phyloP scores from a whole-genome alignment of 176 grass and related monocot species.

The Thalia dealbata region DNA sequence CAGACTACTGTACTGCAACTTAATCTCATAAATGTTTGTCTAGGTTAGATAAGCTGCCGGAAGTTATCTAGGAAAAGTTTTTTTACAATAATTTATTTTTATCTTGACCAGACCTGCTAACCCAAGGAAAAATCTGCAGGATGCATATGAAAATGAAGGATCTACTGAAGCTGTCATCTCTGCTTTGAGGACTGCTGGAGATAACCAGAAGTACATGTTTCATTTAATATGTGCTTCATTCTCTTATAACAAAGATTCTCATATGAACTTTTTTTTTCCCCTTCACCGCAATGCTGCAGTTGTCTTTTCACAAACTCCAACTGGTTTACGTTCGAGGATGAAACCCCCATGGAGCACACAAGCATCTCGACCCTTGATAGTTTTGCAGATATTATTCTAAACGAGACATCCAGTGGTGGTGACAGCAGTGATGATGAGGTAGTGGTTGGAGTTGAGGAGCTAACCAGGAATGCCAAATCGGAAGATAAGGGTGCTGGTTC shows the following conservation, averaged over 20 bases:
- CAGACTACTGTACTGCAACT: neutral
- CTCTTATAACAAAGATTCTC: neutral
- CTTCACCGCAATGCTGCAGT: neutral
- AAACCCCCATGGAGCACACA: neutral
- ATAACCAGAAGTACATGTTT: slow-evolving; percentile 14
- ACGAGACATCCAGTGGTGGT: neutral
- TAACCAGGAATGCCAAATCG: neutral
- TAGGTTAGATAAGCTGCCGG: neutral
- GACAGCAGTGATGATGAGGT: slow-evolving; percentile 16
- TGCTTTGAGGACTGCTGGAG: slow-evolving; percentile 16
- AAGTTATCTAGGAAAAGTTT: neutral
- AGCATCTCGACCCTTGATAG: slow-evolving; percentile 6
- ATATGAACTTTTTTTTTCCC: neutral
- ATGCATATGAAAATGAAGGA: slow-evolving; percentile 18
- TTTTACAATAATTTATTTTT: neutral
- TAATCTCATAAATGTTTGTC: neutral
- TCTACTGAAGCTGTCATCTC: slow-evolving; percentile 22
- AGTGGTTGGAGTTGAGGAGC: slow-evolving; percentile 13
- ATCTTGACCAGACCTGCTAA: neutral
- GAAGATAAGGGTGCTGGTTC: neutral
- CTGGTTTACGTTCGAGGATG: slow-evolving; percentile 27
- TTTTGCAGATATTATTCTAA: slow-evolving; percentile 6
- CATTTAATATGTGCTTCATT: neutral
- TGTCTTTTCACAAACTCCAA: slow-evolving; percentile 28
- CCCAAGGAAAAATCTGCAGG: slow-evolving; percentile 1